Evolutionary conservation across 2,329 filamentous ascomycete species (phyloP), one percentile per base, ranked within the genome.

Genomic region (Pseudocercospora cruenta): DNA sequence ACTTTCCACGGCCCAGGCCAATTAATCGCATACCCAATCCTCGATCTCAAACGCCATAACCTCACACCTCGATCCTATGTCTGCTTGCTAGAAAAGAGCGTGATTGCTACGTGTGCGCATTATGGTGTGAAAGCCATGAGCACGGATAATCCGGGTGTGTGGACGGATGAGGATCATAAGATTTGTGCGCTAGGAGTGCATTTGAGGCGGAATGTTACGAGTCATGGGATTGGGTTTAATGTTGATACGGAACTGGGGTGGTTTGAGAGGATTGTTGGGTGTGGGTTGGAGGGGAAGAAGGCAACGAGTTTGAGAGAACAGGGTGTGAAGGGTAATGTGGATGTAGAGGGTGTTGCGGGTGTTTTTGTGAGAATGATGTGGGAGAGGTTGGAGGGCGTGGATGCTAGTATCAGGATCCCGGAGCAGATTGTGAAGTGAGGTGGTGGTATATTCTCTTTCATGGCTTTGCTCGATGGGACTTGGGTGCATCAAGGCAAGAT

Each of bases 1-100:
- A 98, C 95, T 2, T 98, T 97, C 81, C 95, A 99, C 77, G 95
- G 94, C 0, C 95, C 94, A 0, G 94, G 94, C 0, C 95, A 99
- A 78, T 81, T 96, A 58, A 91, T 97, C 39, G 88, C 94, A n/a
- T 99, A 96, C 83, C 93, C 94, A 2, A 87, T 97, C 59, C 78
- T 96, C n/a, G 93, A 97, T 78, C 85, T 98, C 64, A 87, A 87
- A 62, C 84, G 86, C 10, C 86, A 93, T 70, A 80, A 81, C 0
- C 82, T 95, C 21, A 89, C 86, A 4, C 90, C 95, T 12, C 83
- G 92, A 19, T 87, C 86, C 67, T 97, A 96, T 79, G 90, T 96
- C 5, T 85, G 88, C 39, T 79, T 93, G 33, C 84, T 99, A 1
- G 94, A 99, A 77, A 84, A 88, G 67, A 88, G 87, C 0, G 90